These are phyloP conservation scores for Auricularia cornea DNA, from an alignment of 768 basidiomycete genomes.

Conservation along the genomic window DNA sequence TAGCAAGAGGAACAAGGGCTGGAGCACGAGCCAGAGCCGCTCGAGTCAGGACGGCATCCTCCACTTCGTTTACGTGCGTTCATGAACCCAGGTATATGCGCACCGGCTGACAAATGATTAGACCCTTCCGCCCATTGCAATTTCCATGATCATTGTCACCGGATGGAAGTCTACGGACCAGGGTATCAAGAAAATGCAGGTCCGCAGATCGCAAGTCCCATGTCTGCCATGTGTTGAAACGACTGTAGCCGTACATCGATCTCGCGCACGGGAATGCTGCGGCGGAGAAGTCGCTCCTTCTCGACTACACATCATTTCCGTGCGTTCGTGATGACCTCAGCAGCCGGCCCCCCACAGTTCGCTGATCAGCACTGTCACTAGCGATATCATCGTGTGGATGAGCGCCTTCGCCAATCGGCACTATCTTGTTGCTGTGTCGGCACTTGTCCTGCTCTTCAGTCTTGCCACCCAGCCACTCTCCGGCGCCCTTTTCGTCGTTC, in stretches of 20 bases:
- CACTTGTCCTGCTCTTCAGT: constrained; percentile 40
- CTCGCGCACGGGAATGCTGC: constrained; percentile 48
- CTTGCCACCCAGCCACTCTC: constrained; percentile 46
- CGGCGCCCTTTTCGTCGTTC: constrained; percentile 40
- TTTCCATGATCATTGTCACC: constrained; percentile 41
- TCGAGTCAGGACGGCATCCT: constrained; percentile 28
- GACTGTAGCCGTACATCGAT: constrained; percentile 44
- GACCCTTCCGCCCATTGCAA: constrained; percentile 45
- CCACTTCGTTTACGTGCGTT: constrained; percentile 48
- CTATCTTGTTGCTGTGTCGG: constrained; percentile 41
- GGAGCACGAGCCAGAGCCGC: constrained; percentile 27
- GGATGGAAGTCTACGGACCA: constrained; percentile 52
- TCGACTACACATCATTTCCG: constrained; percentile 51
- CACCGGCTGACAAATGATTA: constrained; percentile 10
- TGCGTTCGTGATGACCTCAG: too few species aligned
- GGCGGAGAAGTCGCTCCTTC: constrained; percentile 40
- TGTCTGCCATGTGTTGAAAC: neutral
- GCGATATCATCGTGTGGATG: constrained; percentile 42
- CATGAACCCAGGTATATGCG: neutral
- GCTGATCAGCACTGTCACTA: constrained; percentile 12
- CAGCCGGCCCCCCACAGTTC: neutral
- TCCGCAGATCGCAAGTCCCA: constrained; percentile 11
- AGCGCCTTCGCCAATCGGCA: constrained; percentile 39
- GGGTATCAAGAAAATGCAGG: constrained; percentile 51
- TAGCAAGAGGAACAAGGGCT: constrained; percentile 40